Evolutionary conservation across 1,284 basidiomycete genomes (phyloP), one percentile per base, ranked within the genome.

Genomic region (Pascua sp.): DNA sequence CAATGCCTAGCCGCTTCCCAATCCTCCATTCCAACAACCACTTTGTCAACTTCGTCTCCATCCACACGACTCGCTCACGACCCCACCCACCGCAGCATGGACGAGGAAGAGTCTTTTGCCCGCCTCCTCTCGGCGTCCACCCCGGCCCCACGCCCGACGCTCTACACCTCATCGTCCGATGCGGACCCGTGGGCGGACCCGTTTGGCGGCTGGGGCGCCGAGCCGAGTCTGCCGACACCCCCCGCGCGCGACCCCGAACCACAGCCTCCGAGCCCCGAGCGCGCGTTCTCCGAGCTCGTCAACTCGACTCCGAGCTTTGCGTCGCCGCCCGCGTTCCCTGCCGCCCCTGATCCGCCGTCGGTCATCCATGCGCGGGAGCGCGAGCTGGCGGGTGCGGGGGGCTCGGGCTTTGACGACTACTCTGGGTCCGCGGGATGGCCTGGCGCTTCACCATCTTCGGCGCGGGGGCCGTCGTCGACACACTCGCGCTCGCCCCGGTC

Each of bases 111-210:
- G 16, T 59, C 59, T 42, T 76, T 76, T 53, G 72, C 71, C 12
- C 68, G 67, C 38, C 65, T 76, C 10, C 62, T 76, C 17, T 69
- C 72, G 2, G 68, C 69, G 48, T 71, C 72, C 5, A 64, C 64
- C 9, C 53, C 63, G 4, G 63, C 67, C 9, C 45, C 67, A 17
- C 55, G 55, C 24, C 73, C 72, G 0, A 51, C 61, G n/a, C 70
- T 69, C 61, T 60, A 59, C 50, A 47, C 59, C 42, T 43, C 42
- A 37, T n/a, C 56, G 45, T 51, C 43, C 46, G 56, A 52, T 11
- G 53, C 60, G 38, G 73, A 77, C 55, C 74, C 76, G 53, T 78
- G 75, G 70, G 75, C 74, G 11, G 77, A 78, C 63, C 76, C 76
- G 24, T 78, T 78, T 66, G 66, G 71, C 13, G 63, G 66, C 38